Evolutionary conservation across 2,329 filamentous ascomycete genomes (phyloP).

Genomic region (Epichloe bromicola): DNA sequence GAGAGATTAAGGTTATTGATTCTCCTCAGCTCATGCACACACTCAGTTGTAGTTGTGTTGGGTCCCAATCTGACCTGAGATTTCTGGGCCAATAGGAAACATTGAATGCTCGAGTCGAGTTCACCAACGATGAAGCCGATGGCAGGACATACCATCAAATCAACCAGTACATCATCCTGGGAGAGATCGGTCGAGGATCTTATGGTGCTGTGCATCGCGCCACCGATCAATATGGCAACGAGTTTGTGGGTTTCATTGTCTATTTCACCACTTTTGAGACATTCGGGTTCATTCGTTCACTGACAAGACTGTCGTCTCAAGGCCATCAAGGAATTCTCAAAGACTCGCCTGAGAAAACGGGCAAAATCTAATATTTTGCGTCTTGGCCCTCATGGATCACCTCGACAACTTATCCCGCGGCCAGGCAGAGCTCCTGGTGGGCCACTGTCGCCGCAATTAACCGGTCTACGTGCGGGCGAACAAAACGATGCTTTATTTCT

Average conservation of each 20-base stretch:
- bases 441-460: conserved; percentile 15
- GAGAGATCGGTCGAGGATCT: conserved; percentile 93
- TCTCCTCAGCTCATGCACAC: background rate
- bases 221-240: conserved; percentile 75
- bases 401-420: conserved; percentile 15
- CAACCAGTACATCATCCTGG: conserved; percentile 88
- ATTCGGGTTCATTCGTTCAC: background rate
- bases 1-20: conserved; percentile 38
- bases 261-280: background rate
- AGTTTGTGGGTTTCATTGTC: conserved; percentile 58
- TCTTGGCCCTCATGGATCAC: conserved; percentile 26
- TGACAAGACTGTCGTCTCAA: conserved; percentile 24
- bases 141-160: conserved; percentile 72
- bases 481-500: conserved; percentile 63
- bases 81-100: conserved; percentile 52
- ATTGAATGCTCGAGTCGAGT: conserved; percentile 76
- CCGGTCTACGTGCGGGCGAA: conserved; percentile 33
- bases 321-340: conserved; percentile 98
- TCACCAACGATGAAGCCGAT: conserved; percentile 72
- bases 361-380: conserved; percentile 78
- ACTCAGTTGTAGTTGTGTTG: background rate
- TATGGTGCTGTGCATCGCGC: conserved; percentile 90
- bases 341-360: conserved; percentile 75
- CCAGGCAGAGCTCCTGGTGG: conserved; percentile 4
- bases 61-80: background rate